Evolutionary conservation across 139 green algal genomes (phyloP).

Genomic region (Micractinium conductrix): DNA sequence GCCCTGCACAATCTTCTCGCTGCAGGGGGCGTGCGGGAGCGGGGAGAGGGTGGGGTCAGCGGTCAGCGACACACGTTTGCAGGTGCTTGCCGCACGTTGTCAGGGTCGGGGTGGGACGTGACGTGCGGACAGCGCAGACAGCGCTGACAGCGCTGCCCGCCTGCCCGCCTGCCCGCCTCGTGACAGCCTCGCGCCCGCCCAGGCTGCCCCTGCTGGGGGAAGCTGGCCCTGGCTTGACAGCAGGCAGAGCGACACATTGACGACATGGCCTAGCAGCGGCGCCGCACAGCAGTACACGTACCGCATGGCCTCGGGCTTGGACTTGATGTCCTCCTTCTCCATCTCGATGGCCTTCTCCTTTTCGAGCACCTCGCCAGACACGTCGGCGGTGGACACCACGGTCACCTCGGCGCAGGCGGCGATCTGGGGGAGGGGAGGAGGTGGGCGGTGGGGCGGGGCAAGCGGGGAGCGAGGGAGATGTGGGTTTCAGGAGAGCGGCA

Average conservation of each 20-base stretch:
- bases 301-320: constrained; percentile 95
- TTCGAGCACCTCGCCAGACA: constrained; percentile 66
- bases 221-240: too few species aligned
- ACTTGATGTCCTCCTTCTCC: constrained; percentile 93
- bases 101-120: too few species aligned
- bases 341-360: constrained; percentile 90
- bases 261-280: too few species aligned
- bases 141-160: too few species aligned
- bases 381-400: constrained; percentile 69
- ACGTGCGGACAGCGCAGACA: too few species aligned
- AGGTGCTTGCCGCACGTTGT: too few species aligned
- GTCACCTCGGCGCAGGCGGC: constrained; percentile 72
- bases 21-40: neutral
- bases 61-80: too few species aligned
- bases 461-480: neutral
- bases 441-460: neutral
- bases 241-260: too few species aligned
- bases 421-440: constrained; percentile 55
- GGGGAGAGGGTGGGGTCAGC: neutral
- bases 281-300: constrained; percentile 25
- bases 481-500: neutral
- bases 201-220: too few species aligned
- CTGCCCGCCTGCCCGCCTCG: too few species aligned
- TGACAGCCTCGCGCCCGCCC: too few species aligned
- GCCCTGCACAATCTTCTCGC: constrained; percentile 94